These are phyloP conservation scores for Anthracocystis panici-leucophaei DNA, from an alignment of 1,284 basidiomycete species.

Conservation along the genomic window DNA sequence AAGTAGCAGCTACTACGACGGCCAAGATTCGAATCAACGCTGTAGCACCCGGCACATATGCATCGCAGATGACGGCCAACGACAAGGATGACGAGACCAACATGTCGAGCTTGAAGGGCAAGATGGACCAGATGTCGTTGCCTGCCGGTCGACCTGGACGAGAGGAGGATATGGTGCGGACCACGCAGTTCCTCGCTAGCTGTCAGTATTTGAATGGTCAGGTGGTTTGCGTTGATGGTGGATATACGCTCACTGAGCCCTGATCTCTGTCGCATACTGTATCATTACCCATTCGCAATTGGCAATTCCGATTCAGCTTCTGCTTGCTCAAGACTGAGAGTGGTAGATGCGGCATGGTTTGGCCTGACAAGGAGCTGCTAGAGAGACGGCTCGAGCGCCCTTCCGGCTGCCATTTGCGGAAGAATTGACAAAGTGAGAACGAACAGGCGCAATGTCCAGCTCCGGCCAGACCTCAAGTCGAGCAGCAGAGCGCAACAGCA, in stretches of 20 bases:
- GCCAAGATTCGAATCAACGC: conserved; percentile 57
- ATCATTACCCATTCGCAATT: neutral
- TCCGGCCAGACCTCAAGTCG: too few species aligned
- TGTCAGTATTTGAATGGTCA: conserved; percentile 55
- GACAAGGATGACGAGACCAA: conserved; percentile 45
- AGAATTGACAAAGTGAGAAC: too few species aligned
- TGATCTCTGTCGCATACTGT: conserved; percentile 10
- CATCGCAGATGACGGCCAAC: conserved; percentile 54
- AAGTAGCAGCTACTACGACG: conserved; percentile 43
- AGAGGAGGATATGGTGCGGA: conserved; percentile 62
- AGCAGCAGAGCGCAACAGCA: too few species aligned
- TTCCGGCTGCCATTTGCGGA: too few species aligned
- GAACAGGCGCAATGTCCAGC: too few species aligned
- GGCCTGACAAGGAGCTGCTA: too few species aligned
- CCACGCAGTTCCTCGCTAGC: conserved; percentile 43
- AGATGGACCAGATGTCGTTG: conserved; percentile 44
- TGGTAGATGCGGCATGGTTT: too few species aligned
- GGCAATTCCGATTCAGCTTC: neutral
- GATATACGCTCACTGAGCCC: conserved; percentile 55
- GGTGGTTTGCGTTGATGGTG: conserved; percentile 54
- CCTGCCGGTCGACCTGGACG: conserved; percentile 56
- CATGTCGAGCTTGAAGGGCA: conserved; percentile 46
- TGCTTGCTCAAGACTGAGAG: too few species aligned
- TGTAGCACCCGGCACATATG: conserved; percentile 59
- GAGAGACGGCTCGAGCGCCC: too few species aligned